Evolutionary conservation across 352 stramenopile species (phyloP), one percentile per base, ranked within the genome.

Genomic region (Phytopythium mirpurense): DNA sequence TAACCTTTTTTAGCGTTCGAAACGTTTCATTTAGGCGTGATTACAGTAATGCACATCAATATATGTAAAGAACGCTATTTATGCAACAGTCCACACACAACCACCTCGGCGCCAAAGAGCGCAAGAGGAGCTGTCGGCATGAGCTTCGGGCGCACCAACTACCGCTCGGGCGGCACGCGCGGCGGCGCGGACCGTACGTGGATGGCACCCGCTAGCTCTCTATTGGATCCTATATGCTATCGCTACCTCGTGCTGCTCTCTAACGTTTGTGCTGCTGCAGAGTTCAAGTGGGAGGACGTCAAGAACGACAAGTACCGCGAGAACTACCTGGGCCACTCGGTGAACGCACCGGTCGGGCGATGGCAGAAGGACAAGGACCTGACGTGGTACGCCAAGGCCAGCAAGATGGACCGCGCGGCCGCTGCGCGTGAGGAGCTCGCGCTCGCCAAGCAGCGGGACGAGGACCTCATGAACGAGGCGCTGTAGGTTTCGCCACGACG

Each of bases 241-340:
- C n/a, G n/a, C 19, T 54, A 16, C n/a, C 37, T 24, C 9, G 6
- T 38, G 24, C 4, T 26, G 14, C 26, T 9, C 2, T n/a, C n/a
- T n/a, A n/a, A n/a, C n/a, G n/a, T 32, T 32, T 5, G 5, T 32
- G 29, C 9, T 9, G 29, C 29, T 9, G 14, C 52, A 91, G 83
- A 96, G 45, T 97, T 97, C 64, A 96, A 95, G 56, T 97, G 89
- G 87, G 89, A 97, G 26, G 89, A 97, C 65, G 89, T 97, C 24
- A 97, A 96, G 76, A 89, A 85, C 54, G 89, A 97, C 68, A 94
- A 96, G 66, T 92, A 97, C 59, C 77, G 89, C 23, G 89, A 97
- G 51, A 95, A 96, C 59, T 97, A 97, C 60, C 48, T 97, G 31
- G 89, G 89, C 21, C 78, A 96, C 59, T 96, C 84, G 50, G 62